Evolutionary conservation across 1,139 yeast species (phyloP).

Genomic region (Pneumocystis wakefieldiae): DNA sequence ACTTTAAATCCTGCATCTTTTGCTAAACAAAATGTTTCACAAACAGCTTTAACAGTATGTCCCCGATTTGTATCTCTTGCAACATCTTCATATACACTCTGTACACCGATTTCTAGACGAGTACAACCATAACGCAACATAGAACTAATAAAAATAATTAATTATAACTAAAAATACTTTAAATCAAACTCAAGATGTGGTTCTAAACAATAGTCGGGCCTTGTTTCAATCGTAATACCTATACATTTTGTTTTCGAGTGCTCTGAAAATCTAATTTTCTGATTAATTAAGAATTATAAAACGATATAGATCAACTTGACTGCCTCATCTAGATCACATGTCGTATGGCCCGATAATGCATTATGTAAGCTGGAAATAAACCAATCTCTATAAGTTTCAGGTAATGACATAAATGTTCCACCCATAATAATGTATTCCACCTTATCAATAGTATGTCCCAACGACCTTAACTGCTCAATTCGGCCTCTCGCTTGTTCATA

Average conservation of each 20-base stretch:
- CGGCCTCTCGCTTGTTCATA: slow-evolving; percentile 98
- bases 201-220: slow-evolving; percentile 97
- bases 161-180: not conserved
- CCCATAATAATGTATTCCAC: slow-evolving; percentile 98
- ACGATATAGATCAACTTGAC: slow-evolving; percentile 28
- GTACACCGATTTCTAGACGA: slow-evolving; percentile 92
- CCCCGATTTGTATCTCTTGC: slow-evolving; percentile 98
- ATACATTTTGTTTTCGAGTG: slow-evolving; percentile 94
- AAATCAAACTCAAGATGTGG: slow-evolving; percentile 42
- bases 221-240: slow-evolving; percentile 93
- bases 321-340: slow-evolving; percentile 78
- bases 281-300: not conserved
- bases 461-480: slow-evolving; percentile 82
- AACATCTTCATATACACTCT: slow-evolving; percentile 92
- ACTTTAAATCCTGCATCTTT: slow-evolving; percentile 97
- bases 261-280: slow-evolving; percentile 44
- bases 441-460: slow-evolving; percentile 93
- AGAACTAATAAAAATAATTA: slow-evolving; percentile 35
- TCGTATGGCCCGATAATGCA: slow-evolving; percentile 87
- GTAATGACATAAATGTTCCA: slow-evolving; percentile 94
- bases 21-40: slow-evolving; percentile 88
- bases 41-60: slow-evolving; percentile 89
- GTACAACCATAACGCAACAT: slow-evolving; percentile 96
- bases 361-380: slow-evolving; percentile 84
- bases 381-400: slow-evolving; percentile 72